Evolutionary conservation across 805 yeast species (phyloP).

Genomic region (Scheffersomyces ergatensis): DNA sequence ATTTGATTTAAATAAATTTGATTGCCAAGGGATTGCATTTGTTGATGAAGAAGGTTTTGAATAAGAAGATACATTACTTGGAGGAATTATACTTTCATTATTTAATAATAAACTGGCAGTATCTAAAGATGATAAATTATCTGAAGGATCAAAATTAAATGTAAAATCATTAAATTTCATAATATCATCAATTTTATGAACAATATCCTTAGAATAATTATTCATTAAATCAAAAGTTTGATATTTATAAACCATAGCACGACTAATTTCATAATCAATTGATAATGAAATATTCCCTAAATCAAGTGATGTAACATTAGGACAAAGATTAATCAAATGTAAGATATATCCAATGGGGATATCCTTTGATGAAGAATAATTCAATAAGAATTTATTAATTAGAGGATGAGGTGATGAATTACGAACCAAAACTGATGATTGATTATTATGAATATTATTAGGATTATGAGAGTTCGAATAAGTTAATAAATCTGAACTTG

Average conservation of each 20-base stretch:
- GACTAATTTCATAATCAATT: conserved; percentile 57
- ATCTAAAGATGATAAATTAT: background rate
- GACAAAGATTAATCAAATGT: conserved; percentile 68
- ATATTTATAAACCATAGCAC: conserved; percentile 31
- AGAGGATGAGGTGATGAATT: conserved; percentile 47
- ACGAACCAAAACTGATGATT: conserved; percentile 1
- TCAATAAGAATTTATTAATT: conserved; percentile 57
- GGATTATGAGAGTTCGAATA: background rate
- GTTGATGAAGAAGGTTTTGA: background rate
- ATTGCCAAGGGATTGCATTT: background rate
- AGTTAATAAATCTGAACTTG: background rate
- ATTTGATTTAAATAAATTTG: conserved; percentile 5
- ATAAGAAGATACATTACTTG: background rate
- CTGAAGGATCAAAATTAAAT: background rate
- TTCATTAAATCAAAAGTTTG: conserved; percentile 37
- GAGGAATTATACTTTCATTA: background rate
- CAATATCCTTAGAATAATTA: conserved; percentile 34
- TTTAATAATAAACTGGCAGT: background rate
- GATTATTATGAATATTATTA: background rate
- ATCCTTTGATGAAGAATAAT: conserved; percentile 68
- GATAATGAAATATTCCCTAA: conserved; percentile 63
- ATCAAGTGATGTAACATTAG: conserved; percentile 53
- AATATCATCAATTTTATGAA: conserved; percentile 19
- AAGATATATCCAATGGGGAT: conserved; percentile 75
- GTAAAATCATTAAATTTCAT: conserved; percentile 9